Evolutionary conservation across 805 yeast species (phyloP), one percentile per base, ranked within the genome.

Genomic region (Yarrowia divulgata): DNA sequence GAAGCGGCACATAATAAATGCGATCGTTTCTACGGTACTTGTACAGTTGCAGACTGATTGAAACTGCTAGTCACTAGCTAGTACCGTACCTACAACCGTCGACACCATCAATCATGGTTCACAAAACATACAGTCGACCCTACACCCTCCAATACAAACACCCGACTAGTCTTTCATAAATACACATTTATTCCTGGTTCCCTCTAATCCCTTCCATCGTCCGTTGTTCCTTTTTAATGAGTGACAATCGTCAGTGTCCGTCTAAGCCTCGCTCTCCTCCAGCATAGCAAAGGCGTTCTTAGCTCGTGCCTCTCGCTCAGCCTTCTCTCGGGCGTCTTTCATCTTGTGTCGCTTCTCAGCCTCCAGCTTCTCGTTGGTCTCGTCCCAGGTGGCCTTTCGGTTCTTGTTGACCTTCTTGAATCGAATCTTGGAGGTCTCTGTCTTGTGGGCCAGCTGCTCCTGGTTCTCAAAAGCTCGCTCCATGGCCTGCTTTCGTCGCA

Each of bases 311-410:
- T 37, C 58, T 5, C n/a, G 18, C 42, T 34, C 43, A 1, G 37
- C 23, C 57, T 49, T 46, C 23, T 63, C 68, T 35, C 68, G 45
- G 18, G 68, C 68, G 35, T 63, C 68, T 39, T 63, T 63, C 57
- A 49, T 48, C 13, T 49, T 48, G 39, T 63, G 68, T 34, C 40
- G 29, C 57, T 63, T 63, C 14, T 63, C 57, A 13, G 40, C 48
- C 37, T 40, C 48, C 43, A 63, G 43, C 48, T 49, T 48, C 45
- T 63, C 68, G 39, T 63, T 63, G 57, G 57, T 63, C 48, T 63
- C 68, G 13, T 63, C 68, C 68, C 68, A 63, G 1, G 55, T 49
- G 9, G 68, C 55, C 57, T 63, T 63, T 63, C 68, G 45, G 57
- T 63, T 49, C 48, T 49, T 48, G 57, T 63, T 63, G 57, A 63